phyloP scores from a whole-genome alignment of 495 filamentous ascomycete species.

The Penicillium verhagenii region DNA sequence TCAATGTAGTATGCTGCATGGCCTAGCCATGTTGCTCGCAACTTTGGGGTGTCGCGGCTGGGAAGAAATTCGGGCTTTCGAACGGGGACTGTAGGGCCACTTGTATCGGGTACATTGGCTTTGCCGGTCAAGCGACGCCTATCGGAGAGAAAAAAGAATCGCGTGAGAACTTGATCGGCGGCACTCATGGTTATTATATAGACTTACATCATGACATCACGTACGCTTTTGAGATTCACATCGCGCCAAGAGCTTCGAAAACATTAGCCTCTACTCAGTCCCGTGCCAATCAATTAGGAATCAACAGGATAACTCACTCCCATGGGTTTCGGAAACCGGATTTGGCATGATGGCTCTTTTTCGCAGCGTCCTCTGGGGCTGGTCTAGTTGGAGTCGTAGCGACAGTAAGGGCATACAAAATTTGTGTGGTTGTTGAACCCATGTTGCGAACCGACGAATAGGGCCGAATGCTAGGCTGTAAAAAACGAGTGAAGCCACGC shows the following conservation, averaged over 20 bases:
- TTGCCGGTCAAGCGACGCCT: constrained; percentile 60
- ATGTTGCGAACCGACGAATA: constrained; percentile 33
- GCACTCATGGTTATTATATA: neutral
- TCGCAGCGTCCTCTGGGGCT: constrained; percentile 53
- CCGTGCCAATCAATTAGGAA: neutral
- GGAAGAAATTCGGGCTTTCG: constrained; percentile 69
- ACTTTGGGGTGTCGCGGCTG: constrained; percentile 51
- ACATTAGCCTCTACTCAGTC: constrained; percentile 18
- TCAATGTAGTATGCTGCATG: constrained; percentile 95
- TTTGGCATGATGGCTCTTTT: constrained; percentile 56
- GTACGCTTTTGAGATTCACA: constrained; percentile 13
- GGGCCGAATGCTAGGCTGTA: constrained; percentile 7
- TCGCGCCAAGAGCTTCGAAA: constrained; percentile 36
- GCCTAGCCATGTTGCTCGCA: constrained; percentile 94
- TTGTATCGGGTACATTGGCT: constrained; percentile 59
- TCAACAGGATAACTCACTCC: constrained; percentile 33
- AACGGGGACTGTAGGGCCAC: constrained; percentile 65
- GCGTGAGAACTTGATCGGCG: neutral
- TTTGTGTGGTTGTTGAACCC: constrained; percentile 42
- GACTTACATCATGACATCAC: constrained; percentile 25
- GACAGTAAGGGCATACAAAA: constrained; percentile 55
- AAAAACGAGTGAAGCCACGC: constrained; percentile 26
- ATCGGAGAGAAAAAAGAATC: neutral
- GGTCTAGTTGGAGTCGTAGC: constrained; percentile 44
- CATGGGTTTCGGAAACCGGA: constrained; percentile 63